These are phyloP conservation scores for Fusarium solani-melongenae DNA, from an alignment of 2,329 filamentous ascomycete genomes.

Conservation along the genomic window DNA sequence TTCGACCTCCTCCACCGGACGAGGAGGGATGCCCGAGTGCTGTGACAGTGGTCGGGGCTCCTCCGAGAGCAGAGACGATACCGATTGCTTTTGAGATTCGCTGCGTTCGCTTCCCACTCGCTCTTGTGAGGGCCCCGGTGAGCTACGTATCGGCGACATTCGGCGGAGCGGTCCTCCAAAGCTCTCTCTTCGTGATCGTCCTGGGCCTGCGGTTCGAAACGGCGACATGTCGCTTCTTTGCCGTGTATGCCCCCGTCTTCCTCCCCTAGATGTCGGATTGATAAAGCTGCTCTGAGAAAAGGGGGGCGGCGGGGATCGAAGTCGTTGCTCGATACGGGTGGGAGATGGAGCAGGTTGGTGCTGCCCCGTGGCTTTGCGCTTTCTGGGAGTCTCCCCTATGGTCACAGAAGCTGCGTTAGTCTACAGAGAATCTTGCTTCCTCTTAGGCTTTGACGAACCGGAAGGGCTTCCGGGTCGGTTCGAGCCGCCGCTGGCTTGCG, in stretches of 20 bases:
- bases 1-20: conserved; percentile 24
- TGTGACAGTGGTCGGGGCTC: conserved; percentile 30
- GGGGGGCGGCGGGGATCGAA: conserved; percentile 49
- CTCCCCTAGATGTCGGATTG: conserved; percentile 37
- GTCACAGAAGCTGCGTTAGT: conserved; percentile 53
- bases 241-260: conserved; percentile 48
- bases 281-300: conserved; percentile 44
- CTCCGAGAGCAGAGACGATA: conserved; percentile 48
- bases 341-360: conserved; percentile 42
- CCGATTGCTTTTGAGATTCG: conserved; percentile 48
- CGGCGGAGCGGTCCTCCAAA: conserved; percentile 41
- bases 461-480: conserved; percentile 79
- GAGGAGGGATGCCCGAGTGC: conserved; percentile 24
- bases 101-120: conserved; percentile 37
- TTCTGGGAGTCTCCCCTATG: conserved; percentile 82
- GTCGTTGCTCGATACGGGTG: conserved; percentile 44
- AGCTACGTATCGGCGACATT: conserved; percentile 40
- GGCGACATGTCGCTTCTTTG: conserved; percentile 53
- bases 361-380: conserved; percentile 77
- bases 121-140: conserved; percentile 39
- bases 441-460: conserved; percentile 73
- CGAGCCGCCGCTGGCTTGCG: conserved; percentile 68
- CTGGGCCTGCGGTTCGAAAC: conserved; percentile 44
- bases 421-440: conserved; percentile 56
- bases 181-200: conserved; percentile 40